Conservation (phyloP, 768 basidiomycete species). For the Tulasnella sp. region DNA sequence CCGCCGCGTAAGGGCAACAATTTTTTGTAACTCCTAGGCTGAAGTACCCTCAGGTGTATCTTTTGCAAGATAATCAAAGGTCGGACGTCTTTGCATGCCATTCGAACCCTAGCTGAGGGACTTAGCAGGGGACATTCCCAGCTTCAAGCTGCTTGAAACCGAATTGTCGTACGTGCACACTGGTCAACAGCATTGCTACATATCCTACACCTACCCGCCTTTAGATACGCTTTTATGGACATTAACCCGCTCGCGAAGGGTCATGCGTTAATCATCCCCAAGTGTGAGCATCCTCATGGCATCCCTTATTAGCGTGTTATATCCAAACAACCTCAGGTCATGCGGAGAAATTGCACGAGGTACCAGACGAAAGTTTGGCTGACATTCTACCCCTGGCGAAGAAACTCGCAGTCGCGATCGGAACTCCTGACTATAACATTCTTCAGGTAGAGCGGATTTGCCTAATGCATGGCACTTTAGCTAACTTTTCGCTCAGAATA, state of each 20-base stretch:
- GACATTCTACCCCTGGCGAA: slow-evolving; percentile 32
- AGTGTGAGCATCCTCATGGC: slow-evolving; percentile 42
- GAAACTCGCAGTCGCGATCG: slow-evolving; percentile 28
- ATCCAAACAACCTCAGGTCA: slow-evolving; percentile 26
- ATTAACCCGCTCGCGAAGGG: slow-evolving; percentile 84
- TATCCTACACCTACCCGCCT: not conserved
- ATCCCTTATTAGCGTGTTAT: not conserved
- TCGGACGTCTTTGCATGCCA: slow-evolving; percentile 21
- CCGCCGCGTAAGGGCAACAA: too few relatives aligned
- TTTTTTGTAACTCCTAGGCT: too few relatives aligned
- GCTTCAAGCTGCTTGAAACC: slow-evolving; percentile 73
- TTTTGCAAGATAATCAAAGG: slow-evolving; percentile 97
- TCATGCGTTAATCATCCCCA: slow-evolving; percentile 86
- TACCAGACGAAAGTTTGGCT: slow-evolving; percentile 31
- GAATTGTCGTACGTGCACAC: slow-evolving; percentile 43
- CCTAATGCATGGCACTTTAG: not conserved
- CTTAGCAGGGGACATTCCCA: slow-evolving; percentile 69
- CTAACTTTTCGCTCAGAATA: slow-evolving; percentile 27
- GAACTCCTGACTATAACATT: slow-evolving; percentile 32
- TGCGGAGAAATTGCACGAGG: slow-evolving; percentile 32
- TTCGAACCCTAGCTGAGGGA: not conserved
- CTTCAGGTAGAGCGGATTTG: slow-evolving; percentile 25
- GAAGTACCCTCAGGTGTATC: slow-evolving; percentile 50
- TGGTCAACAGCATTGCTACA: not conserved
- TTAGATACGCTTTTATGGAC: slow-evolving; percentile 80